Percentiles rank a stretch among this genome's conserved stretches.
These are phyloP conservation scores for Collybia nuda DNA, from an alignment of 768 basidiomycete genomes.

Conservation along the genomic window DNA sequence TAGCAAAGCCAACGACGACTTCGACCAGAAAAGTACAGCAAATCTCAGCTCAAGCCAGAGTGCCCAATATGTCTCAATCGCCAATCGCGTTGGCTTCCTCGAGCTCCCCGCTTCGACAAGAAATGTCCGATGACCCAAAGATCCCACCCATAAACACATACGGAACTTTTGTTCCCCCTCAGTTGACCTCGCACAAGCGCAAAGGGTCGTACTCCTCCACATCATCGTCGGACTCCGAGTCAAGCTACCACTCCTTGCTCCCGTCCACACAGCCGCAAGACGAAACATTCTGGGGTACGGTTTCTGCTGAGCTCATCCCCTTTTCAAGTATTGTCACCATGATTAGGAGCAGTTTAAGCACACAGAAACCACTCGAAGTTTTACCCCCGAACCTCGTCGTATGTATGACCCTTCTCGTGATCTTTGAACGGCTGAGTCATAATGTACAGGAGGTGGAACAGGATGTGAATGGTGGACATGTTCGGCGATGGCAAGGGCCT, in stretches of 20 bases:
- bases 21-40: conserved; percentile 26
- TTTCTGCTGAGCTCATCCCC: conserved; percentile 38
- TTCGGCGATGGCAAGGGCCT: conserved; percentile 36
- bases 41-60: conserved; percentile 22
- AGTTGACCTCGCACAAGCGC: conserved; percentile 10
- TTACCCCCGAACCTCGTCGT: conserved; percentile 11
- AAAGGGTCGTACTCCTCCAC: conserved; percentile 16
- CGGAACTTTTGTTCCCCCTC: conserved; percentile 40
- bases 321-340: conserved; percentile 29
- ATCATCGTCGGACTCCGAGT: conserved; percentile 17
- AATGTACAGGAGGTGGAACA: background rate
- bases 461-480: background rate
- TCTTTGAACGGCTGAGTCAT: background rate
- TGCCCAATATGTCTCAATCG: conserved; percentile 13
- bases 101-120: background rate
- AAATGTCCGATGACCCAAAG: conserved; percentile 26
- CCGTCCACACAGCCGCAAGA: conserved; percentile 32
- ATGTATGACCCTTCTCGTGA: background rate
- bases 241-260: conserved; percentile 36
- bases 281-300: conserved; percentile 23
- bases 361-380: conserved; percentile 16
- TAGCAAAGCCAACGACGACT: conserved; percentile 9
- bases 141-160: conserved; percentile 51
- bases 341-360: conserved; percentile 19
- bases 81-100: conserved; percentile 2